phyloP scores from a whole-genome alignment of 352 stramenopile species.

The Pythium diclinum region DNA sequence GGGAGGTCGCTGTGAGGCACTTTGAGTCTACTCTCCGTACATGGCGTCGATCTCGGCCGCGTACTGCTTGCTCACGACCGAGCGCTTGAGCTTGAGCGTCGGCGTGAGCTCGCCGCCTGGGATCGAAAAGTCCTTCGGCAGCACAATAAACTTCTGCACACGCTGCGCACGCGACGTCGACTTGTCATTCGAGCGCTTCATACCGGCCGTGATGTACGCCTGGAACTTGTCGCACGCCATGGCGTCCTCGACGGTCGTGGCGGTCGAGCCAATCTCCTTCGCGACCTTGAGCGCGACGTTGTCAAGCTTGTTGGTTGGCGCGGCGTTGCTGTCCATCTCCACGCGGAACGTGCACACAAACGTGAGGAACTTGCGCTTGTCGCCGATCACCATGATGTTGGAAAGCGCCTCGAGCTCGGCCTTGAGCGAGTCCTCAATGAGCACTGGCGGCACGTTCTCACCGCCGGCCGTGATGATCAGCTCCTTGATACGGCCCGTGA shows the following conservation, averaged over 20 bases:
- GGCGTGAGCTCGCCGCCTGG: constrained; percentile 88
- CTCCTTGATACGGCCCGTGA: constrained; percentile 94
- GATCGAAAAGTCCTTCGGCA: constrained; percentile 85
- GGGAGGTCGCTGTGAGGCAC: not conserved
- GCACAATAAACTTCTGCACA: constrained; percentile 79
- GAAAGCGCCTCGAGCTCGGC: constrained; percentile 65
- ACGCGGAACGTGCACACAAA: constrained; percentile 83
- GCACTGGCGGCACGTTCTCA: constrained; percentile 89
- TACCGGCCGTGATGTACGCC: constrained; percentile 69
- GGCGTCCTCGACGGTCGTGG: constrained; percentile 80
- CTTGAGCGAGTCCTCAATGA: constrained; percentile 89
- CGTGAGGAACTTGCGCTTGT: constrained; percentile 89
- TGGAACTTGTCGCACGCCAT: constrained; percentile 63
- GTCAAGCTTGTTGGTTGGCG: constrained; percentile 71
- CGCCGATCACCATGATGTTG: constrained; percentile 90
- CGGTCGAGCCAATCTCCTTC: constrained; percentile 53
- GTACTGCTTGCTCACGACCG: constrained; percentile 87
- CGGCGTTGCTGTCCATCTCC: constrained; percentile 52
- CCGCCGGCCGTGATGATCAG: constrained; percentile 92
- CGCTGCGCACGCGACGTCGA: constrained; percentile 49
- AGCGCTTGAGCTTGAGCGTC: constrained; percentile 93
- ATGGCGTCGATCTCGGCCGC: constrained; percentile 80
- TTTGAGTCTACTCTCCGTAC: constrained; percentile 46
- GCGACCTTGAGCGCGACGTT: constrained; percentile 58
- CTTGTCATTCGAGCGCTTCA: constrained; percentile 58